phyloP scores from a whole-genome alignment of 495 filamentous ascomycete genomes.

The Neurospora terricola region DNA sequence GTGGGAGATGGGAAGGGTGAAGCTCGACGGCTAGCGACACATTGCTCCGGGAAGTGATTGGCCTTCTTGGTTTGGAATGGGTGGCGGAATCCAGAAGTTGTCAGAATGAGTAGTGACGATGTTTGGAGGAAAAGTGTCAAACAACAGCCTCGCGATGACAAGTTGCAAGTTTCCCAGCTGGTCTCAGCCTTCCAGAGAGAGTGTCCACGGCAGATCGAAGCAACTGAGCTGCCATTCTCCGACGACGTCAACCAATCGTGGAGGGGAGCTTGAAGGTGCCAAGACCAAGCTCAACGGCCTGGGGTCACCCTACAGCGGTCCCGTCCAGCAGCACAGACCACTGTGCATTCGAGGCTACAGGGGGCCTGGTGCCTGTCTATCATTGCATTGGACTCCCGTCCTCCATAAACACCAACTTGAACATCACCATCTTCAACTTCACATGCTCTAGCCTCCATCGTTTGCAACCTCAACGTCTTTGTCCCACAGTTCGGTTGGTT shows the following conservation, averaged over 20 bases:
- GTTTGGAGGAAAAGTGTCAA: not conserved
- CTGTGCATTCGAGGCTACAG: not conserved
- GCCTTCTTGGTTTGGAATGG: not conserved
- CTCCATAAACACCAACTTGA: not conserved
- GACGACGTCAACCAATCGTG: not conserved
- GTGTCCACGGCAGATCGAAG: not conserved
- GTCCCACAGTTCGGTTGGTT: not conserved
- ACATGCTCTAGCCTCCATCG: not conserved
- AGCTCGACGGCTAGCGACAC: not conserved
- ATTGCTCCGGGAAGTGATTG: conserved; percentile 3
- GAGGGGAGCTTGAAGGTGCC: not conserved
- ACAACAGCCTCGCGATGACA: conserved; percentile 1
- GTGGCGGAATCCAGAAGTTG: not conserved
- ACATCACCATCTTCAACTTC: not conserved
- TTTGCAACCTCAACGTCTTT: not conserved
- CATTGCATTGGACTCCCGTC: not conserved
- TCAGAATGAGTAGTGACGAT: not conserved
- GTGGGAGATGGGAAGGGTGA: not conserved
- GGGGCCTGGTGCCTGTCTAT: not conserved
- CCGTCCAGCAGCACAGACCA: not conserved
- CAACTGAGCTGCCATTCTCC: not conserved
- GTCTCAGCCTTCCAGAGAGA: not conserved
- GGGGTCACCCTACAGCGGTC: not conserved
- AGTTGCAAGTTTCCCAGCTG: not conserved
- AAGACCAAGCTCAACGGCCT: not conserved